phyloP scores from a whole-genome alignment of 2,329 filamentous ascomycete species.

The Penicillium occitanis region DNA sequence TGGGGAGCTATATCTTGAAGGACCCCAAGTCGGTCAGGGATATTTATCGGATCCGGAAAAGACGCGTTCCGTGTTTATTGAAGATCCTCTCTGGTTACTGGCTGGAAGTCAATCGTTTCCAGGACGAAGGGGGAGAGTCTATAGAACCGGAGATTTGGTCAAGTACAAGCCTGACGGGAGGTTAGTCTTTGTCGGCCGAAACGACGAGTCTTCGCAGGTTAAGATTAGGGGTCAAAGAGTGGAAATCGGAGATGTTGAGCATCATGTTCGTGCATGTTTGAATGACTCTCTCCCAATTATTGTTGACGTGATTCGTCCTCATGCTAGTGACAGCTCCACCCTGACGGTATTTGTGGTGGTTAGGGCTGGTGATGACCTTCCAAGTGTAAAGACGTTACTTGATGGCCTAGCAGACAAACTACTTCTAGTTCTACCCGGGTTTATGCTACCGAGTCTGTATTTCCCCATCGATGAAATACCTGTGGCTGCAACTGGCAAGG shows the following conservation, averaged over 20 bases:
- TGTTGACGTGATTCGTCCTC: slow-evolving; percentile 6
- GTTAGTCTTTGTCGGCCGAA: slow-evolving; percentile 17
- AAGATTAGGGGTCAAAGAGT: slow-evolving; percentile 21
- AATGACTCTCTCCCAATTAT: background rate
- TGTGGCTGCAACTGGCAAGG: slow-evolving; percentile 26
- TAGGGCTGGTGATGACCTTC: background rate
- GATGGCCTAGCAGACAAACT: background rate
- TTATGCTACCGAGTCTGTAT: slow-evolving; percentile 28
- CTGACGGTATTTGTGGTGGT: slow-evolving; percentile 5
- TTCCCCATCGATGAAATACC: slow-evolving; percentile 26
- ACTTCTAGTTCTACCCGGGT: slow-evolving; percentile 24
- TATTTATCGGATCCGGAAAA: slow-evolving; percentile 76
- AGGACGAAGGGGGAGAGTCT: slow-evolving; percentile 56
- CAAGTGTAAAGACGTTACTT: background rate
- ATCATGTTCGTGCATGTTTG: slow-evolving; percentile 7
- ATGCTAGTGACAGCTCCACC: background rate
- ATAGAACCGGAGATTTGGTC: slow-evolving; percentile 82
- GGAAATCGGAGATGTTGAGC: slow-evolving; percentile 18
- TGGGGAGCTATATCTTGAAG: slow-evolving; percentile 80
- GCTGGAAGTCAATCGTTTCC: background rate
- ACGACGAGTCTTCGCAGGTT: slow-evolving; percentile 18
- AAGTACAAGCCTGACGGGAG: slow-evolving; percentile 38
- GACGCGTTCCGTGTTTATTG: slow-evolving; percentile 69
- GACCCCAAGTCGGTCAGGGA: slow-evolving; percentile 78
- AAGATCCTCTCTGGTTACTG: slow-evolving; percentile 60